Evolutionary conservation across 2,329 filamentous ascomycete genomes (phyloP).

Genomic region (Xylariaceae sp.): DNA sequence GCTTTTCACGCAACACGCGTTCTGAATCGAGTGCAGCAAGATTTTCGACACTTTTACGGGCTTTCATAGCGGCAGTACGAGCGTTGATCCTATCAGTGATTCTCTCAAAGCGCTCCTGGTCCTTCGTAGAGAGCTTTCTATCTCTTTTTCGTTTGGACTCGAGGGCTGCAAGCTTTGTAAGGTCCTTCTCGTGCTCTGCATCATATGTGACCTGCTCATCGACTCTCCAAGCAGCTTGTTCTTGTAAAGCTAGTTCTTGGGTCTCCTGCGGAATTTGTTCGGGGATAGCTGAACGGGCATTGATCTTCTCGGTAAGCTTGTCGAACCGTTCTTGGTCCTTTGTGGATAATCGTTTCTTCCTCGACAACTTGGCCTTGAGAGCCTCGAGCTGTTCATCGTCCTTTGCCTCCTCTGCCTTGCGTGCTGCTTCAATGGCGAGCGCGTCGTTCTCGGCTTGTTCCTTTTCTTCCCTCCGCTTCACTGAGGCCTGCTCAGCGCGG

Average conservation of each 20-base stretch:
- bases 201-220: constrained; percentile 21
- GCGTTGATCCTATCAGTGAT: constrained; percentile 36
- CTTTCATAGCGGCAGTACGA: constrained; percentile 23
- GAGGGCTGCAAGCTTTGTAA: constrained; percentile 34
- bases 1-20: constrained; percentile 21
- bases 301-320: constrained; percentile 13
- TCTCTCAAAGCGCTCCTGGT: constrained; percentile 40
- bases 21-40: constrained; percentile 28
- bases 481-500: constrained; percentile 5
- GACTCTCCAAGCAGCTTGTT: constrained; percentile 12
- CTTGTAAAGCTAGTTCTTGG: constrained; percentile 20
- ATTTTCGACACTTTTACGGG: constrained; percentile 22
- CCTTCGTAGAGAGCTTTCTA: constrained; percentile 42
- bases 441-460: constrained; percentile 15
- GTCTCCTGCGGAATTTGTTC: constrained; percentile 25
- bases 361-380: neutral
- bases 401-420: constrained; percentile 7
- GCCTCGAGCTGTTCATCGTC: constrained; percentile 7
- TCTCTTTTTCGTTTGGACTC: constrained; percentile 35
- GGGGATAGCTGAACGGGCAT: constrained; percentile 8
- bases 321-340: constrained; percentile 12
- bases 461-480: neutral
- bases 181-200: constrained; percentile 19
- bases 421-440: constrained; percentile 10
- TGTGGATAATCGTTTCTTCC: constrained; percentile 4